Evolutionary conservation across 2,329 filamentous ascomycete genomes (phyloP), one percentile per base, ranked within the genome.

Genomic region (Aspergillus arachidicola): DNA sequence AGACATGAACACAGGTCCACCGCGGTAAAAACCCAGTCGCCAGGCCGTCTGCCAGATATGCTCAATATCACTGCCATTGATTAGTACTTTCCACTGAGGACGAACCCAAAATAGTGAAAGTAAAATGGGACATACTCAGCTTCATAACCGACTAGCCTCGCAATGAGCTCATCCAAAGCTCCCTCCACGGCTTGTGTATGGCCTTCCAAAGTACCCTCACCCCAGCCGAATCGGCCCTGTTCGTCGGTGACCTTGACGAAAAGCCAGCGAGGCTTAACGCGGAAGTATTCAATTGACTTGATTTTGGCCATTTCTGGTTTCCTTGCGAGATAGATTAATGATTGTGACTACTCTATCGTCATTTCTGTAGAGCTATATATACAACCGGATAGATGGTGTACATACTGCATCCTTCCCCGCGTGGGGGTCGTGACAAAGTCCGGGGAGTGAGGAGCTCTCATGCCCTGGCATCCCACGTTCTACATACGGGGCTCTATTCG

Each of bases 1-100:
- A 67, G 87, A 91, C 90, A 94, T 93, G 67, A 94, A 89, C 11
- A 94, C 91, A 0, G 91, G 89, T 0, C 91, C 91, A 2, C 91
- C 91, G 32, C 91, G 84, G 75, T 94, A 94, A 76, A 94, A 94
- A 0, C 87, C 86, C 48, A 85, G 80, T 45, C 91, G 84, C 85
- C 88, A 93, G 28, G 86, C 86, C 66, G 85, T 84, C 73, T 93
- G 91, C 91, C 91, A 94, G 62, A 94, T 89, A 66, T 92, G 88
- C 72, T 94, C 91, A 66, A 94, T 93, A 56, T 92, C 87, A 72
- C 89, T 91, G 21, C 92, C 23, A 11, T 9, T 19, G 46, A 28
- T 28, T 11, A 50, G 26, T 30, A 30, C 43, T 23, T 23, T 21
- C 43, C 11, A 23, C 10, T 1, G 38, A 36, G 34, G 14, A 46